phyloP scores from a whole-genome alignment of 768 basidiomycete species.

The Clathrus columnatus region DNA sequence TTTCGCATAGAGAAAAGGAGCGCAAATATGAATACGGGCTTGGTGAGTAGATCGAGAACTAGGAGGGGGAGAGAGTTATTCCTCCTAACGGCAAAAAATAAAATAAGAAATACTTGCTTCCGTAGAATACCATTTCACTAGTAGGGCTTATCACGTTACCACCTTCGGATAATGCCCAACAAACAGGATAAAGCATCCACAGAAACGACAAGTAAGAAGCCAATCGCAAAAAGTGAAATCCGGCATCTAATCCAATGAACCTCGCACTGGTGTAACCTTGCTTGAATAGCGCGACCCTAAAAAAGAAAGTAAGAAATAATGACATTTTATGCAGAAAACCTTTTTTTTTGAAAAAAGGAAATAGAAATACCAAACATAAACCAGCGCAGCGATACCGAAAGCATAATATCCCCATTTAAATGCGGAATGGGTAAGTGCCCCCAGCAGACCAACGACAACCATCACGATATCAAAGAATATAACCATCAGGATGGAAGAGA shows the following conservation, averaged over 20 bases:
- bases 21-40: not conserved
- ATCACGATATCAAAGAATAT: slow-evolving; percentile 40
- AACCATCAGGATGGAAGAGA: slow-evolving; percentile 38
- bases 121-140: slow-evolving; percentile 2
- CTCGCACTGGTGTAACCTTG: slow-evolving; percentile 22
- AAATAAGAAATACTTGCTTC: not conserved
- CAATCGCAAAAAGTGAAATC: slow-evolving; percentile 24
- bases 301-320: not conserved
- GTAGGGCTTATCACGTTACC: slow-evolving; percentile 38
- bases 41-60: not conserved
- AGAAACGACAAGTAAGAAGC: slow-evolving; percentile 42
- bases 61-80: not conserved
- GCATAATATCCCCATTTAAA: slow-evolving; percentile 50
- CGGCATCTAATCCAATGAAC: slow-evolving; percentile 18
- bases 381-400: slow-evolving; percentile 33
- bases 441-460: slow-evolving; percentile 39
- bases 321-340: slow-evolving; percentile 15
- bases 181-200: slow-evolving; percentile 50
- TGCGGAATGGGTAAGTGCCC: slow-evolving; percentile 37
- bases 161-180: slow-evolving; percentile 48
- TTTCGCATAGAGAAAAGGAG: not conserved
- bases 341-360: slow-evolving; percentile 2
- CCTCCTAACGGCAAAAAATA: not conserved
- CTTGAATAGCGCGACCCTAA: slow-evolving; percentile 25
- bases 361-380: slow-evolving; percentile 39